A percentile compares a stretch with the other conserved stretches of the same genome.
Conservation (phyloP, 2,329 filamentous ascomycete genomes). For the Aspergillus nomiae region DNA sequence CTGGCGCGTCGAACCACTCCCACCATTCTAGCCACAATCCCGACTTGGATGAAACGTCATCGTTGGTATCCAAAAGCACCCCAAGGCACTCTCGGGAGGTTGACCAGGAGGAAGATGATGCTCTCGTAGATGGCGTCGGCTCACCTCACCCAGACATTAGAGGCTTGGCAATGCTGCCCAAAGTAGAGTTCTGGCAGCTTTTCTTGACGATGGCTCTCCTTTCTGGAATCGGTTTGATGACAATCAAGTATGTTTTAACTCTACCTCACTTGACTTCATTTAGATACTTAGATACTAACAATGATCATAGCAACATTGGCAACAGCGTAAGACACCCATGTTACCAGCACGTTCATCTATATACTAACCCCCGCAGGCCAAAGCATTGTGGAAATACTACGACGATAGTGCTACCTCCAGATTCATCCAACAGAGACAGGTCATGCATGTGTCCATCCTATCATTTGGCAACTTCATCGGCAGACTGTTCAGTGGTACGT, state of each 20-base stretch:
- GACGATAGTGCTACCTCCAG: slow-evolving; percentile 71
- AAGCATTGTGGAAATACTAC: slow-evolving; percentile 85
- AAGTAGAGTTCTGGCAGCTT: slow-evolving; percentile 84
- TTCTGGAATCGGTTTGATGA: slow-evolving; percentile 94
- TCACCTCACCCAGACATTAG: slow-evolving; percentile 88
- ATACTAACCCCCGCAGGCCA: slow-evolving; percentile 46
- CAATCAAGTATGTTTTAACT: slow-evolving; percentile 73
- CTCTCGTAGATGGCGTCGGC: slow-evolving; percentile 67
- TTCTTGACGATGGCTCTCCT: slow-evolving; percentile 87
- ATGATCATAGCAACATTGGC: slow-evolving; percentile 76
- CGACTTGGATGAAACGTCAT: slow-evolving; percentile 73
- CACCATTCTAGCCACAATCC: slow-evolving; percentile 24
- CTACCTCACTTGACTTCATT: neutral
- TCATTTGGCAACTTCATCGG: slow-evolving; percentile 85
- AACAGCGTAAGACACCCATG: slow-evolving; percentile 62
- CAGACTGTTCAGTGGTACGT: slow-evolving; percentile 72
- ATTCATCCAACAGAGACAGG: slow-evolving; percentile 78
- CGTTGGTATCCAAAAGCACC: slow-evolving; percentile 69
- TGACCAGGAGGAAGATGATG: slow-evolving; percentile 38
- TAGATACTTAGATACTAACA: slow-evolving; percentile 31
- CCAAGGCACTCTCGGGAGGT: slow-evolving; percentile 56
- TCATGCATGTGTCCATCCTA: slow-evolving; percentile 92
- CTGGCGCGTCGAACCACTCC: slow-evolving; percentile 29
- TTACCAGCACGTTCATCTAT: neutral
- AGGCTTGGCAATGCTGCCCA: slow-evolving; percentile 71